phyloP scores from a whole-genome alignment of 148 eudicot genomes.

The Vaccinium myrtillus region DNA sequence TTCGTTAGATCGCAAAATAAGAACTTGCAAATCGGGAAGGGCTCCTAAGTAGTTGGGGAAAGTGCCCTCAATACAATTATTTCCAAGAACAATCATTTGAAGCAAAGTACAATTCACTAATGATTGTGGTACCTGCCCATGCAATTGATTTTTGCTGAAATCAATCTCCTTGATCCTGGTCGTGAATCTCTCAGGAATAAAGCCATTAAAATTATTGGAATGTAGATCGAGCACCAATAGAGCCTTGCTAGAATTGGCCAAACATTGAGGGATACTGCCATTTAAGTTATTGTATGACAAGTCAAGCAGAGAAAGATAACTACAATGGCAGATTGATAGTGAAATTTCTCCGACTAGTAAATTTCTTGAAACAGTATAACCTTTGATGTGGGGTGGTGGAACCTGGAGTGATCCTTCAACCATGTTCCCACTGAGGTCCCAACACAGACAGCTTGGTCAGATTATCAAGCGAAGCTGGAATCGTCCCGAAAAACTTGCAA shows the following conservation, averaged over 20 bases:
- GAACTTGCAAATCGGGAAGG: not conserved
- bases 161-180: not conserved
- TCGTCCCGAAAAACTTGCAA: too few species aligned
- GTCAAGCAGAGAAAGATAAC: not conserved
- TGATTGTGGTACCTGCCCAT: slow-evolving; percentile 9
- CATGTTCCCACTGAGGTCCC: not conserved
- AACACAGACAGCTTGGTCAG: not conserved
- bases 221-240: not conserved
- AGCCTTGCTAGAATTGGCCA: not conserved
- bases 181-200: not conserved
- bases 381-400: not conserved
- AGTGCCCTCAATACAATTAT: slow-evolving; percentile 34
- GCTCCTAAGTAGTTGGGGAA: slow-evolving; percentile 23
- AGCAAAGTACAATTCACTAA: not conserved
- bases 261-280: too few species aligned
- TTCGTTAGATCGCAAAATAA: slow-evolving; percentile 22
- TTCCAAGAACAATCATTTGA: not conserved
- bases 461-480: too few species aligned
- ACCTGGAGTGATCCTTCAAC: not conserved
- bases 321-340: not conserved
- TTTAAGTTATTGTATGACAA: too few species aligned
- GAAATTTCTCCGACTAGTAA: not conserved
- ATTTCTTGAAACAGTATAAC: too few species aligned
- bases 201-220: too few species aligned
- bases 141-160: not conserved